Evolutionary conservation across 2,329 filamentous ascomycete genomes (phyloP).

Genomic region (Fusarium coicis): DNA sequence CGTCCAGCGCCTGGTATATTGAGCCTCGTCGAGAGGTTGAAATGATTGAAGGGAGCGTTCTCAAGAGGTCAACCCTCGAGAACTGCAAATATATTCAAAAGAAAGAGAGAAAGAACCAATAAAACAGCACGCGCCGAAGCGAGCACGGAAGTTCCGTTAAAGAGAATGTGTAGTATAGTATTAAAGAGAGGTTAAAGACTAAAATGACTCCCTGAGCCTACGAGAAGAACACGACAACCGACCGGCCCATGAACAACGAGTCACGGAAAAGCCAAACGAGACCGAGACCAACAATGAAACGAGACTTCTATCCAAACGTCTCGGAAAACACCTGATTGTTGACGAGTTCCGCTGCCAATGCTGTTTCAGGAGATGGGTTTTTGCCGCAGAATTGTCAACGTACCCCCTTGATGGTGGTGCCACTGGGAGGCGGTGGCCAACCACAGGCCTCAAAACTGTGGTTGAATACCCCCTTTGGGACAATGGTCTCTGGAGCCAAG

Average conservation of each 20-base stretch:
- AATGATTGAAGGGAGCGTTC: conserved; percentile 20
- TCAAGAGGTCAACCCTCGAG: conserved; percentile 32
- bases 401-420: conserved; percentile 26
- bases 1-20: conserved; percentile 41
- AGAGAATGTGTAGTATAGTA: conserved; percentile 24
- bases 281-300: conserved; percentile 40
- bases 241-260: background rate
- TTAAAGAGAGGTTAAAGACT: conserved; percentile 23
- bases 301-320: conserved; percentile 32
- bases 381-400: conserved; percentile 35
- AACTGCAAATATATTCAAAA: conserved; percentile 15
- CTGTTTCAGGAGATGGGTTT: conserved; percentile 46
- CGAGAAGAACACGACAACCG: conserved; percentile 11
- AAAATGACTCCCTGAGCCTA: background rate
- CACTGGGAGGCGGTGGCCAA: conserved; percentile 39
- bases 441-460: conserved; percentile 18
- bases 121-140: conserved; percentile 24
- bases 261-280: conserved; percentile 26
- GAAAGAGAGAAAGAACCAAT: conserved; percentile 15
- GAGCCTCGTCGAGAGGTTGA: conserved; percentile 40
- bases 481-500: conserved; percentile 31
- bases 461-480: conserved; percentile 44
- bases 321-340: conserved; percentile 44
- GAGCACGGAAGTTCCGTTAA: conserved; percentile 21
- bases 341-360: conserved; percentile 35